Conservation (phyloP, 192 early-diverging fungal genomes). For the Obelidium mucronatum region DNA sequence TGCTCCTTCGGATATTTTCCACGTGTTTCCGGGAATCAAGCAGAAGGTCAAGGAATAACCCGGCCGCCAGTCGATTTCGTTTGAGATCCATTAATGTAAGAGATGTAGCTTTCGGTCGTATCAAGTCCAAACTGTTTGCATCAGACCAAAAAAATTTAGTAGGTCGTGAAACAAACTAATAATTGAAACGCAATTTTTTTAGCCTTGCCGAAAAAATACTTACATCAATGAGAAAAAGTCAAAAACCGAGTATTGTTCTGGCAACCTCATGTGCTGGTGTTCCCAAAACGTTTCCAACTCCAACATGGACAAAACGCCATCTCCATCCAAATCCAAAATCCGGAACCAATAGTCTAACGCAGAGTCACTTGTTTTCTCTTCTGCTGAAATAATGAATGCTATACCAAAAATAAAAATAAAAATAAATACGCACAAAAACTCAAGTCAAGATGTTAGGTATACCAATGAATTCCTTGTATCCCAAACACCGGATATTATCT, state of each 20-base stretch:
- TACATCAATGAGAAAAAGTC: slow-evolving; percentile 59
- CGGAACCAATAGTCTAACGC: slow-evolving; percentile 85
- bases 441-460: background rate
- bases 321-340: slow-evolving; percentile 86
- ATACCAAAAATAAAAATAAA: background rate
- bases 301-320: slow-evolving; percentile 79
- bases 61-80: slow-evolving; percentile 36
- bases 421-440: background rate
- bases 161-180: background rate
- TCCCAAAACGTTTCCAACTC: slow-evolving; percentile 87
- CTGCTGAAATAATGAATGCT: slow-evolving; percentile 75
- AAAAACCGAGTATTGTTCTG: slow-evolving; percentile 51
- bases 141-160: background rate
- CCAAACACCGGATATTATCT: slow-evolving; percentile 51
- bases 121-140: slow-evolving; percentile 46
- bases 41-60: slow-evolving; percentile 54
- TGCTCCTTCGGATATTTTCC: slow-evolving; percentile 48
- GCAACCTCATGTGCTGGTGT: slow-evolving; percentile 66
- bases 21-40: slow-evolving; percentile 56
- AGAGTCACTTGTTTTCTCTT: slow-evolving; percentile 76
- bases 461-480: slow-evolving; percentile 81
- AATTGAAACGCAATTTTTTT: no score
- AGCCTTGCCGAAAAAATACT: slow-evolving; percentile 4
- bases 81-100: slow-evolving; percentile 59
- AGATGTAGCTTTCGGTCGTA: slow-evolving; percentile 36